Evolutionary conservation across 1,139 yeast species (phyloP).

Genomic region (Pichia sp.): DNA sequence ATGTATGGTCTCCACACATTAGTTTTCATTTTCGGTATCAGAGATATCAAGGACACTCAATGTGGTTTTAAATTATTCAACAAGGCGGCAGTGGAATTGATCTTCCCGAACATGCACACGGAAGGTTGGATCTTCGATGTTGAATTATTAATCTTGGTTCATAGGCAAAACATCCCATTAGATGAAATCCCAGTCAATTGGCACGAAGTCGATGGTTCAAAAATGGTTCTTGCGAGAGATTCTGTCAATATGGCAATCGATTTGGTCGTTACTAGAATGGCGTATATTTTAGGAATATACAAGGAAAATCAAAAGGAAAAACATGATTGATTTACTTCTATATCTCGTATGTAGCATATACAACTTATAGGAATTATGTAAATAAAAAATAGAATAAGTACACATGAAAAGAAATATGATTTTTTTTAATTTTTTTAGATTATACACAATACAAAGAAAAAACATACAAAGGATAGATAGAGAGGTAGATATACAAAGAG

Average conservation of each 20-base stretch:
- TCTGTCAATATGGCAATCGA: slow-evolving; percentile 96
- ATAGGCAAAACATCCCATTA: slow-evolving; percentile 63
- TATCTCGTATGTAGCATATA: no score
- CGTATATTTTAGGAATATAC: slow-evolving; percentile 83
- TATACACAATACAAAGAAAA: no score
- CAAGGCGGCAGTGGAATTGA: slow-evolving; percentile 54
- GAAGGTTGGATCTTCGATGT: slow-evolving; percentile 99
- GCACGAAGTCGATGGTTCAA: slow-evolving; percentile 97
- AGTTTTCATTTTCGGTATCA: slow-evolving; percentile 84
- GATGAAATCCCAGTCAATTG: slow-evolving; percentile 86
- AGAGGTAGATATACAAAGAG: no score
- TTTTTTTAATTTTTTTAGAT: no score
- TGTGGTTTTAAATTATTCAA: slow-evolving; percentile 96
- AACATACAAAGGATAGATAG: no score
- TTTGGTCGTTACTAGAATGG: slow-evolving; percentile 84
- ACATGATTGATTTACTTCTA: background rate
- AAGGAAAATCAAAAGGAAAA: slow-evolving; percentile 15
- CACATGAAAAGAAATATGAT: no score
- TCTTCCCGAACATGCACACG: slow-evolving; percentile 92
- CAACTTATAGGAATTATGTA: no score
- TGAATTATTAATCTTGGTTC: slow-evolving; percentile 80
- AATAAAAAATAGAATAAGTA: no score
- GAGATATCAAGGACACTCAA: slow-evolving; percentile 88
- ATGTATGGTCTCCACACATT: slow-evolving; percentile 92
- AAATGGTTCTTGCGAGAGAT: slow-evolving; percentile 89